phyloP scores from a whole-genome alignment of 139 green algal genomes.

The Mesotaenium endlicherianum region DNA sequence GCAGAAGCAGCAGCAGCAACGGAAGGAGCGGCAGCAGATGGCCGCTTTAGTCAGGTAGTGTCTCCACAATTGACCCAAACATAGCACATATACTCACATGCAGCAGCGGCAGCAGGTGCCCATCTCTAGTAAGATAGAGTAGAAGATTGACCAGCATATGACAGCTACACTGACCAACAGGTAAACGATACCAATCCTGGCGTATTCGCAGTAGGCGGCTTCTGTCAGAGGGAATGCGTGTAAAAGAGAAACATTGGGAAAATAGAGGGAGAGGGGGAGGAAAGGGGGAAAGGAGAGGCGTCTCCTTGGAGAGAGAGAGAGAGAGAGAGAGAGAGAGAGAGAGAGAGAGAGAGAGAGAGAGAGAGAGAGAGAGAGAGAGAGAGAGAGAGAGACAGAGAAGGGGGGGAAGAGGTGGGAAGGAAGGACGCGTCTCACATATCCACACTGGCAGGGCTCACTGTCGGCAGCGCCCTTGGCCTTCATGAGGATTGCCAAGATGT shows the following conservation, averaged over 20 bases:
- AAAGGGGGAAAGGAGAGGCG: not conserved
- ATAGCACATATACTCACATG: not conserved
- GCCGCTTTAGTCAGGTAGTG: not conserved
- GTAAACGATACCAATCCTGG: too few species aligned
- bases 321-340: not conserved
- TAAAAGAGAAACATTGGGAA: too few species aligned
- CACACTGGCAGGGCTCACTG: constrained; percentile 6
- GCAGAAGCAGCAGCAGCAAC: not conserved
- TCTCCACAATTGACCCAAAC: too few species aligned
- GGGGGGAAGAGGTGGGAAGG: not conserved
- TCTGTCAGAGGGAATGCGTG: too few species aligned
- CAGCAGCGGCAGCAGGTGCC: too few species aligned
- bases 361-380: not conserved
- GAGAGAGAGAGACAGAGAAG: not conserved
- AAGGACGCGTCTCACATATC: constrained; percentile 7
- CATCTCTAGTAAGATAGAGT: too few species aligned
- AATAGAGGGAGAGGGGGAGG: not conserved
- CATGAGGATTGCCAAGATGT: not conserved
- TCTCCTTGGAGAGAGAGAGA: too few species aligned
- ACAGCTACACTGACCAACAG: too few species aligned
- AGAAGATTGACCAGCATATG: too few species aligned
- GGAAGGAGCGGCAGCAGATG: not conserved
- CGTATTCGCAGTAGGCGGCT: too few species aligned
- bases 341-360: not conserved
- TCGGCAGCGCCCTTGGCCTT: not conserved